Evolutionary conservation across 169 alveolate genomes (phyloP).

Genomic region (Eimeria necatrix): DNA sequence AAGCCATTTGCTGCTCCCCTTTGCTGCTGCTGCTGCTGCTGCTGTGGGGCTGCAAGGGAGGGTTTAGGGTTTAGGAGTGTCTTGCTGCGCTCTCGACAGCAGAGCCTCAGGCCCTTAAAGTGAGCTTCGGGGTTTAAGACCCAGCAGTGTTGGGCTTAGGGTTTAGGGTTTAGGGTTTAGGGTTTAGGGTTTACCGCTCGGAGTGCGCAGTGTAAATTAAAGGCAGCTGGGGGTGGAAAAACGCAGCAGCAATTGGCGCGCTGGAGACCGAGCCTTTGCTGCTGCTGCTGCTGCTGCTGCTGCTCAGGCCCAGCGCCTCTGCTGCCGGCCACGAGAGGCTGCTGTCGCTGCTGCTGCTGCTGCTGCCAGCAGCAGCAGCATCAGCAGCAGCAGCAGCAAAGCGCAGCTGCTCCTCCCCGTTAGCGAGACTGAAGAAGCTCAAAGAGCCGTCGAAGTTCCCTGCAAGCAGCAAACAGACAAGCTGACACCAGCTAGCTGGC

Average conservation of each 20-base stretch:
- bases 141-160: too few relatives aligned
- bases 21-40: background rate
- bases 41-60: too few relatives aligned
- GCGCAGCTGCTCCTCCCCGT: background rate
- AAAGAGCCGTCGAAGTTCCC: constrained; percentile 1
- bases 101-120: background rate
- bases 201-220: background rate
- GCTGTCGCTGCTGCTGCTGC: background rate
- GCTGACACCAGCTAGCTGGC: background rate
- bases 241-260: background rate
- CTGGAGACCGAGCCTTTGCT: background rate
- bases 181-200: too few relatives aligned
- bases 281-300: constrained; percentile 6
- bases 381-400: background rate
- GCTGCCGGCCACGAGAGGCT: background rate
- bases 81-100: background rate
- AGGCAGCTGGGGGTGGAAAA: background rate
- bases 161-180: too few relatives aligned
- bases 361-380: constrained; percentile 9
- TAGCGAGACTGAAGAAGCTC: background rate
- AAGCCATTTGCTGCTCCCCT: background rate
- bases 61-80: too few relatives aligned
- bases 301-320: background rate
- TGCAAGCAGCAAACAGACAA: background rate
- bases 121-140: background rate